Evolutionary conservation across 106 monocot species (phyloP), one percentile per base, ranked within the genome.

Genomic region (Chionographis japonica): DNA sequence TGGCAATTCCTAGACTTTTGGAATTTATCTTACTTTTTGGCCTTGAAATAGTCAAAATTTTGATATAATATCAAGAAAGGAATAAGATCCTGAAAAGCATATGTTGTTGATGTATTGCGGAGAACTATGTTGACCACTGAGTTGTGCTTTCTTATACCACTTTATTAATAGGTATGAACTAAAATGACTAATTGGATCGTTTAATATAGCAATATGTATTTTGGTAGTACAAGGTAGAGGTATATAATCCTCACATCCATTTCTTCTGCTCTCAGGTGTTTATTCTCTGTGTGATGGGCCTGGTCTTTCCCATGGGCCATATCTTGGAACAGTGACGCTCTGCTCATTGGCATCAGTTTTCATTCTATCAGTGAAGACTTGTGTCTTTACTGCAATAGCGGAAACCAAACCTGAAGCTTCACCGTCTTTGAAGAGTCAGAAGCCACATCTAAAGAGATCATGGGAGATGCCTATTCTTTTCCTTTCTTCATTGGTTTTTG

Each of bases 401-500:
- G 81, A 89, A 40, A 54, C 77, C 46, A 75, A 81, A 13, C 76
- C 75, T 60, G 79, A 64, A 64, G 57, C 57, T 63, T 40, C 79
- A 12, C 69, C 81, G 8, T 67, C 74, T 10, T 61, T 75, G 60
- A 35, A 63, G 6, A 73, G 56, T 37, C 62, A 89, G 39, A 86
- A 81, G 37, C 36, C 89, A 36, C 81, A 79, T 74, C 57, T 75
- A 68, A 88, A 81, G 52, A 88, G 75, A 51, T 77, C 83, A 65
- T 85, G 83, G 86, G 90, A 78, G 16, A 84, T 90, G 90, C 83
- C 90, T 16, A 65, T 82, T 46, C 77, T 87, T 67, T 93, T 93
- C 74, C 77, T 93, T 49, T 93, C 86, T 20, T 93, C 86, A 4
- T 50, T 89, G 60, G 93, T 93, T 19, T 93, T 93, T 68, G 93